Base-by-base conservation (phyloP, 2,329 filamentous ascomycete genomes). In the Blumeria graminis region DNA sequence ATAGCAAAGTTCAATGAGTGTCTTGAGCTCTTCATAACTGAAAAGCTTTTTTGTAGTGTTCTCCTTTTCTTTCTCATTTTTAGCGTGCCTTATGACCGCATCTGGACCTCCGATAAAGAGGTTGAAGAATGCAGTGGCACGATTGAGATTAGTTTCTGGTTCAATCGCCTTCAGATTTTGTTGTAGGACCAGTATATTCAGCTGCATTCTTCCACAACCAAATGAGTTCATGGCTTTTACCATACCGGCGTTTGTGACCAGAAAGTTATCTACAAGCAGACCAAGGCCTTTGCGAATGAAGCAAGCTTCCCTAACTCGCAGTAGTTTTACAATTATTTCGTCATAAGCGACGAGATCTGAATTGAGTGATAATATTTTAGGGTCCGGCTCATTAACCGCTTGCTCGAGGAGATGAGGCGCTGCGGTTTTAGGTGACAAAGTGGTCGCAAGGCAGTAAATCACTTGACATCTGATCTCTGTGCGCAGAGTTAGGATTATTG, bases 81-180 rank as follows among this genome's bases (percentile, higher is more conserved):
- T 78, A 4, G 81, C 81, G 65, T 77, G 74, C 45, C 71, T 71
- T 1, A 87, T 72, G 57, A 87, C 78, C 9, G 72, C 76, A 52
- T 85, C 81, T 0, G 80, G 72, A 0, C 84, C 84, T 48, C 72
- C 69, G 46, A 76, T 75, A 63, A 85, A 87, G 39, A 90, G 68
- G 18, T 76, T 74, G 64, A 81, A 89, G 69, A 84, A 90, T 58
- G 77, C 74, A 18, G 78, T 75, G 0, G 82, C 77, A 38, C 77
- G 71, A 3, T 74, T 72, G 33, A 90, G 72, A 57, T 77, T 74
- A 3, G 85, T 81, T 8, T 76, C 76, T 1, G 77, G 74, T 68
- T 92, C 87, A 56, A 98, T 82, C 62, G 94, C 94, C 71, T 94
- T 94, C 56, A 98, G 78, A 64, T 94, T 95, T 67, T 98, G 92